A percentile compares a stretch with the other conserved stretches of the same genome.
phyloP scores from a whole-genome alignment of 768 basidiomycete genomes.

The Pulveroboletus sp. region DNA sequence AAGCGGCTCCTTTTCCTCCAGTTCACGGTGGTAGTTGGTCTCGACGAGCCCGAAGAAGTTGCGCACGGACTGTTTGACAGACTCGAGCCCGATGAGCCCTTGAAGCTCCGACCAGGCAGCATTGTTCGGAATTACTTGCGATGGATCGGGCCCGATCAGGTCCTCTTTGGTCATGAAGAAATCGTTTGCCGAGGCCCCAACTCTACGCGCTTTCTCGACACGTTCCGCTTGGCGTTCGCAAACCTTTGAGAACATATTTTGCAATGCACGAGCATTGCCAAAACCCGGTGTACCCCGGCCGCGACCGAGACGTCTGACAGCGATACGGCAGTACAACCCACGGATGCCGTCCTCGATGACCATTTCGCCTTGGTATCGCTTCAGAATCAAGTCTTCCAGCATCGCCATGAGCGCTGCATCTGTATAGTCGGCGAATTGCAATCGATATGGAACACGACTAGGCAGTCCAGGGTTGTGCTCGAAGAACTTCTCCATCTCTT shows the following conservation, averaged over 20 bases:
- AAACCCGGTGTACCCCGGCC: slow-evolving; percentile 57
- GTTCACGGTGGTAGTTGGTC: slow-evolving; percentile 57
- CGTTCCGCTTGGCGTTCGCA: slow-evolving; percentile 52
- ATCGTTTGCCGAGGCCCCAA: slow-evolving; percentile 44
- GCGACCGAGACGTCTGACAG: slow-evolving; percentile 54
- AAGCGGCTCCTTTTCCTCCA: slow-evolving; percentile 50
- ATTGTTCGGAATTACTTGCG: slow-evolving; percentile 42
- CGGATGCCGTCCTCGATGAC: slow-evolving; percentile 50
- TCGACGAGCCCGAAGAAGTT: slow-evolving; percentile 45
- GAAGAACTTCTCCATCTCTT: slow-evolving; percentile 74
- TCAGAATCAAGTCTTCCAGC: slow-evolving; percentile 44
- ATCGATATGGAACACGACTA: slow-evolving; percentile 59
- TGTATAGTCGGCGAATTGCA: slow-evolving; percentile 60
- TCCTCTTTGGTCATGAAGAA: slow-evolving; percentile 51
- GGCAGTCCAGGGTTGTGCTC: slow-evolving; percentile 67
- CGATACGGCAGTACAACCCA: slow-evolving; percentile 55
- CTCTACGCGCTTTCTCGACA: slow-evolving; percentile 38
- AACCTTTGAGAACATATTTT: slow-evolving; percentile 47
- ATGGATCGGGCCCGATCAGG: slow-evolving; percentile 63
- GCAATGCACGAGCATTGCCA: slow-evolving; percentile 63
- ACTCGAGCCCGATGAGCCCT: slow-evolving; percentile 47
- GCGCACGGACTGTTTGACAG: slow-evolving; percentile 54
- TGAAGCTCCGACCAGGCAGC: slow-evolving; percentile 52
- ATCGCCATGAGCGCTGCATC: slow-evolving; percentile 54
- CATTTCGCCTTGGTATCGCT: slow-evolving; percentile 39